A percentile compares a stretch with the other conserved stretches of the same genome.
These are phyloP conservation scores for Reutealis trisperma DNA, from an alignment of 345 rosid species.

Conservation along the genomic window DNA sequence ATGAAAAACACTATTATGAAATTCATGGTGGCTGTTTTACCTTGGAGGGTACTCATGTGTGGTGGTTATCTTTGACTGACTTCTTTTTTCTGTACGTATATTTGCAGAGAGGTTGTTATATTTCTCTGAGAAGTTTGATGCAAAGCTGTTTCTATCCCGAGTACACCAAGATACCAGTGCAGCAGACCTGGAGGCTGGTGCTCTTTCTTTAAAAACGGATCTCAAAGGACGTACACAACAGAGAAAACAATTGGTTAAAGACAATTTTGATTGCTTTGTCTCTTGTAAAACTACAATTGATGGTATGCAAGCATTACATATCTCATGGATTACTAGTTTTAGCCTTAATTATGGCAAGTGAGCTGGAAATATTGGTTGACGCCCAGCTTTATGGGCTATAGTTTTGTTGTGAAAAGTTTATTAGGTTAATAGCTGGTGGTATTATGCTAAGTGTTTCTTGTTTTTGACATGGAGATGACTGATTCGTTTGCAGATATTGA, in stretches of 20 bases:
- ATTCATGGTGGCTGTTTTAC: neutral
- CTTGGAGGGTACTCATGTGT: constrained; percentile 5
- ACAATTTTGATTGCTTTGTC: constrained; percentile 98
- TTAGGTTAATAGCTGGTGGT: neutral
- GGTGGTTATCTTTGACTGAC: constrained; percentile 3
- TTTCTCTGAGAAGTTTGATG: constrained; percentile 84
- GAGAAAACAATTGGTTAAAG: constrained; percentile 91
- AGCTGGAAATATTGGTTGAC: constrained; percentile 12
- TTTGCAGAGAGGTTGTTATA: constrained; percentile 87
- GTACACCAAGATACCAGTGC: constrained; percentile 78
- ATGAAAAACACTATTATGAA: neutral
- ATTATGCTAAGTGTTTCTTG: neutral
- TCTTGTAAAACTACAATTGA: constrained; percentile 99
- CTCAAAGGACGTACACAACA: constrained; percentile 89
- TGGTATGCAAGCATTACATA: constrained; percentile 51
- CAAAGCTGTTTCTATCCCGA: constrained; percentile 90
- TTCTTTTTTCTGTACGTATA: constrained; percentile 1
- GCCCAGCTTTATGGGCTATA: constrained; percentile 14
- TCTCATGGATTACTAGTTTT: constrained; percentile 16
- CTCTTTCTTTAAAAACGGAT: constrained; percentile 93
- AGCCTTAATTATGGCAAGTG: constrained; percentile 11
- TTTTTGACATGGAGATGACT: constrained; percentile 28
- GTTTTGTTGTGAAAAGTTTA: constrained; percentile 5
- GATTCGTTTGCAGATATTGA: constrained; percentile 66
- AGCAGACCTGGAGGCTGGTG: constrained; percentile 90